A percentile compares a stretch with the other conserved stretches of the same genome.
Conservation (phyloP, 2,329 filamentous ascomycete species). For the Aureobasidium lini region DNA sequence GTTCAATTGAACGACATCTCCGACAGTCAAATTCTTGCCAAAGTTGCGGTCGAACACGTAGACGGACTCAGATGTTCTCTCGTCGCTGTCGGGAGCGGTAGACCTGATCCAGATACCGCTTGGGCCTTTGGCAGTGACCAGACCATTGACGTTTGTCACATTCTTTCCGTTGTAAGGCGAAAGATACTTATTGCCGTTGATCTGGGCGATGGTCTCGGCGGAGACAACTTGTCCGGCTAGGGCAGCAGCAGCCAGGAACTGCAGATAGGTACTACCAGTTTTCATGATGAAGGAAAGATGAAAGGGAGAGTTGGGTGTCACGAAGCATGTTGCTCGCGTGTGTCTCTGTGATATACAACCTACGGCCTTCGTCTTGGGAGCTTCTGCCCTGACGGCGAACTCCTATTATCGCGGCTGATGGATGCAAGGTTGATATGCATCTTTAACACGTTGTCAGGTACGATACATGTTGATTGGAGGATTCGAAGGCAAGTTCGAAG, state of each 20-base stretch:
- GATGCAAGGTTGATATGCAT: background rate
- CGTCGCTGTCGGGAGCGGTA: constrained; percentile 47
- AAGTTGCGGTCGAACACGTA: constrained; percentile 55
- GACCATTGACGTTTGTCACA: constrained; percentile 53
- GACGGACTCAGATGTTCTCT: constrained; percentile 55
- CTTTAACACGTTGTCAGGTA: background rate
- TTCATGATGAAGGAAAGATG: background rate
- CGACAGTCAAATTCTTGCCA: constrained; percentile 48
- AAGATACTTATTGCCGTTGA: constrained; percentile 59
- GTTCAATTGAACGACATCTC: constrained; percentile 54
- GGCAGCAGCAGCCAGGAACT: background rate
- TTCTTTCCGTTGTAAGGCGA: constrained; percentile 52
- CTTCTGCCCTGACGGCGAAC: background rate
- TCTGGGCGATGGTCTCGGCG: constrained; percentile 33
- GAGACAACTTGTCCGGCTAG: background rate
- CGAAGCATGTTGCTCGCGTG: background rate
- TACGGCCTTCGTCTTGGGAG: background rate
- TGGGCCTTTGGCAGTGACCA: constrained; percentile 57
- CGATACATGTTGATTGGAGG: background rate
- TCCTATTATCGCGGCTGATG: background rate
- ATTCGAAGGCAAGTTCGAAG: background rate
- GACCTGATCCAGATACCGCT: constrained; percentile 60
- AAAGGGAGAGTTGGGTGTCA: background rate
- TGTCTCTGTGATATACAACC: background rate
- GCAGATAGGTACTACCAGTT: background rate